Evolutionary conservation across 176 grass and related monocot species (phyloP), one percentile per base, ranked within the genome.

Genomic region (Triticum monococcum): DNA sequence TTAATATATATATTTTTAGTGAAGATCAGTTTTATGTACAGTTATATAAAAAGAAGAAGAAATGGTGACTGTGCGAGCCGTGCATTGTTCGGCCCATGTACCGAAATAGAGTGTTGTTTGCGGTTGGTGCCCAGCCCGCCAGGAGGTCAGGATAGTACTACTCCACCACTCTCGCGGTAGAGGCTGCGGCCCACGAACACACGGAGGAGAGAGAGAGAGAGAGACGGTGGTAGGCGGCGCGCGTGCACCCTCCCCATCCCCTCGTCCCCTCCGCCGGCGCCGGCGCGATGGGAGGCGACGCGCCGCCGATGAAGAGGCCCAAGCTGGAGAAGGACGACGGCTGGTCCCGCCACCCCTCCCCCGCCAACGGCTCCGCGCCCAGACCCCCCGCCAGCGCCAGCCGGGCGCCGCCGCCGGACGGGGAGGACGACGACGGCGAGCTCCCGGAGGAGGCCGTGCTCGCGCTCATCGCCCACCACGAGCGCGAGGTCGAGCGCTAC

Each of bases 271-370:
- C 60, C n/a, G 0, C 75, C 74, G 54, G 2, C 18, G 79, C 86
- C 68, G 8, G 7, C 56, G 43, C 86, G 59, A 93, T 90, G 91
- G 86, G 6, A 52, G 72, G 20, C 37, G 83, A 80, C 79, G 24
- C 83, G 24, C 86, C 50, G 57, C 14, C 64, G 43, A 74, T 91
- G 31, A 93, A 93, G 86, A 79, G 77, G 73, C 86, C 92, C 82
- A 91, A 93, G 75, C 82, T 91, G 45, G 89, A 93, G 83, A 88
- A 91, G 72, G 78, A 76, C 41, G 64, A 46, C 81, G n/a, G 75
- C 43, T 17, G 64, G 45, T 45, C 24, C 8, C 81, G 75, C 46
- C 50, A 23, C 25, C 25, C 64, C 6, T 38, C 69, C 8, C 1
- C 68, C 68, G 59, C 62, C 68, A 88, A 88, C 79, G 77, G 71